These are phyloP conservation scores for Trichoderma sp. DNA, from an alignment of 2,329 filamentous ascomycete species.

Conservation along the genomic window DNA sequence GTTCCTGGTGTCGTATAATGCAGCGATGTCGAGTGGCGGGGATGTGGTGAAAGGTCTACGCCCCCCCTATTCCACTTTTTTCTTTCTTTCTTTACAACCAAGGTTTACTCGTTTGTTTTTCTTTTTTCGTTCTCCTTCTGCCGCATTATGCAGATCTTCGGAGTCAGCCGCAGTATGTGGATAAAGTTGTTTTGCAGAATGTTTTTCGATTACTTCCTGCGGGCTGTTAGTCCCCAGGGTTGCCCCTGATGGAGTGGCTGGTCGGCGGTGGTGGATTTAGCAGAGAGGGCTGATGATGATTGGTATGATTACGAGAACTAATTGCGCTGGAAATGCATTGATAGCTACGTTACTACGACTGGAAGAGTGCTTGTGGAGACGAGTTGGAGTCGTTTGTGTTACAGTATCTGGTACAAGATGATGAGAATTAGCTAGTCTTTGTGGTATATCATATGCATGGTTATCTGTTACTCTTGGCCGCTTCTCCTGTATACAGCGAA, in stretches of 20 bases:
- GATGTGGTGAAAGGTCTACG: not conserved
- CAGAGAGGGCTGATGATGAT: not conserved
- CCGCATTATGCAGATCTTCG: not conserved
- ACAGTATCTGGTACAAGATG: not conserved
- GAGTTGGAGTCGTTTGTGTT: not conserved
- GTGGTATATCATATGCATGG: not conserved
- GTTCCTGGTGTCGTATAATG: not conserved
- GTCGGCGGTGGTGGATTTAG: not conserved
- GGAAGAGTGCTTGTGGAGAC: not conserved
- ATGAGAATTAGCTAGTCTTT: not conserved
- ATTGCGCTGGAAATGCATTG: not conserved
- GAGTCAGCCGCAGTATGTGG: conserved; percentile 4
- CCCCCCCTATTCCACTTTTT: not conserved
- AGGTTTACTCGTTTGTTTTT: not conserved
- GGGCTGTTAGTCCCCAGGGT: not conserved
- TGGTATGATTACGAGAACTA: not conserved
- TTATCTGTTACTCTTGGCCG: not conserved
- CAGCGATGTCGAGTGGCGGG: not conserved
- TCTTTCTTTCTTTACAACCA: not conserved
- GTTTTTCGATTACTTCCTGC: not conserved
- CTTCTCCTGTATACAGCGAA: not conserved
- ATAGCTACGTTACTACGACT: not conserved
- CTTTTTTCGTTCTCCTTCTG: not conserved
- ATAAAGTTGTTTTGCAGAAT: not conserved
- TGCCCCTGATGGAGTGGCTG: conserved; percentile 2